These are phyloP conservation scores for Lignosus rhinocerotis DNA, from an alignment of 1,284 basidiomycete genomes.

Conservation along the genomic window DNA sequence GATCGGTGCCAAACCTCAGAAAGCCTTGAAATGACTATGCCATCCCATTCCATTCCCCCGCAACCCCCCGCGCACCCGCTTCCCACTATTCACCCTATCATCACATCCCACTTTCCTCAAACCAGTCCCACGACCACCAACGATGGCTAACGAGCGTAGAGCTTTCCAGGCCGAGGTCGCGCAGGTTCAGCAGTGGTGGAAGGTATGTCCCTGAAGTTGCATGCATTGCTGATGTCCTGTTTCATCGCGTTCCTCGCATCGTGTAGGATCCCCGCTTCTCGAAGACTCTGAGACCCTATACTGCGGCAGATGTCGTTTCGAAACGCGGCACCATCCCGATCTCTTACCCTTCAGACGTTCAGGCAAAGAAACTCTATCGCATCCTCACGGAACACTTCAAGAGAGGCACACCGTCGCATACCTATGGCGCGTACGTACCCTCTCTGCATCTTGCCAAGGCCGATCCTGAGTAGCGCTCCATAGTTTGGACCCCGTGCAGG, in stretches of 20 bases:
- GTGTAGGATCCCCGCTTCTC: conserved; percentile 82
- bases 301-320: conserved; percentile 89
- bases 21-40: conserved; percentile 16
- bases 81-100: not conserved
- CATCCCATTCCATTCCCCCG: conserved; percentile 11
- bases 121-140: conserved; percentile 35
- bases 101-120: not conserved
- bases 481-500: conserved; percentile 95
- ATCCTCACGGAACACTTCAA: conserved; percentile 70
- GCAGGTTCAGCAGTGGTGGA: conserved; percentile 79
- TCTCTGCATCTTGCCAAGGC: not conserved
- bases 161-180: conserved; percentile 49
- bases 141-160: conserved; percentile 41
- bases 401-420: conserved; percentile 81
- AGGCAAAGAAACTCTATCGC: conserved; percentile 87
- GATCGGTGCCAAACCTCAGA: conserved; percentile 15
- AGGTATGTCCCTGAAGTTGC: conserved; percentile 50
- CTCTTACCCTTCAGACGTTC: conserved; percentile 83
- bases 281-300: conserved; percentile 86
- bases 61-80: conserved; percentile 7
- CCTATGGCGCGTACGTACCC: conserved; percentile 91
- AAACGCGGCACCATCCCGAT: conserved; percentile 91
- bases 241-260: conserved; percentile 2
- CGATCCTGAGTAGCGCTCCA: not conserved
- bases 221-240: not conserved